A percentile compares a stretch with the other conserved stretches of the same genome.
These are phyloP conservation scores for Croton laevigatus DNA, from an alignment of 441 rosid genomes.

Conservation along the genomic window DNA sequence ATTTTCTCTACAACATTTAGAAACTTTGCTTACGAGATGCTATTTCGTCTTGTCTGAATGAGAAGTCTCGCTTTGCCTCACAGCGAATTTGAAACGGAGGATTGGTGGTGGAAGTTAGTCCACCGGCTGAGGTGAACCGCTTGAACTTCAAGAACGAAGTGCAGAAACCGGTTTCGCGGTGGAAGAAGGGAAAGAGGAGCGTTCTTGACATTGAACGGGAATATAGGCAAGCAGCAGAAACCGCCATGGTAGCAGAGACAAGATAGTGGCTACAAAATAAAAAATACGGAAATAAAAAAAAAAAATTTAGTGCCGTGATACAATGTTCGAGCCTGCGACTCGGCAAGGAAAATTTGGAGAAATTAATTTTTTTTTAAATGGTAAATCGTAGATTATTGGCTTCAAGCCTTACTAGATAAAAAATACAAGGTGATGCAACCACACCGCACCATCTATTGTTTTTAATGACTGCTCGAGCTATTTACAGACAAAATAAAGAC, in stretches of 20 bases:
- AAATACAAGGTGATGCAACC: too few relatives aligned
- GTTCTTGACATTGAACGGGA: constrained; percentile 36
- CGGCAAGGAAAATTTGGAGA: too few relatives aligned
- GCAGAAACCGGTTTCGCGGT: constrained; percentile 29
- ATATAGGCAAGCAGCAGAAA: constrained; percentile 30
- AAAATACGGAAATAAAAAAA: background rate
- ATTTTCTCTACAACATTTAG: background rate
- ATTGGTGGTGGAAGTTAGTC: constrained; percentile 31
- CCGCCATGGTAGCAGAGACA: background rate
- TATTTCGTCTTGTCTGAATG: constrained; percentile 33
- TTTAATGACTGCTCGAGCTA: too few relatives aligned
- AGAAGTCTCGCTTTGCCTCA: constrained; percentile 54
- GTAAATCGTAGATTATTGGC: too few relatives aligned
- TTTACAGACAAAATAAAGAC: too few relatives aligned
- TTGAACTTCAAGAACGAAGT: constrained; percentile 19
- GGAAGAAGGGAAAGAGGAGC: constrained; percentile 39
- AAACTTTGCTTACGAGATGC: constrained; percentile 49
- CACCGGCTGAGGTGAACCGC: constrained; percentile 26
- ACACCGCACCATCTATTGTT: too few relatives aligned
- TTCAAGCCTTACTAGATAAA: too few relatives aligned
- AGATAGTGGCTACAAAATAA: background rate
- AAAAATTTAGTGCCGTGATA: too few relatives aligned
- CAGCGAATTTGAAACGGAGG: constrained; percentile 31
- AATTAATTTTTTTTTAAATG: too few relatives aligned
- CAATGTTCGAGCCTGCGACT: too few relatives aligned